phyloP scores from a whole-genome alignment of 768 basidiomycete species.

The Psilocybe cubensis region DNA sequence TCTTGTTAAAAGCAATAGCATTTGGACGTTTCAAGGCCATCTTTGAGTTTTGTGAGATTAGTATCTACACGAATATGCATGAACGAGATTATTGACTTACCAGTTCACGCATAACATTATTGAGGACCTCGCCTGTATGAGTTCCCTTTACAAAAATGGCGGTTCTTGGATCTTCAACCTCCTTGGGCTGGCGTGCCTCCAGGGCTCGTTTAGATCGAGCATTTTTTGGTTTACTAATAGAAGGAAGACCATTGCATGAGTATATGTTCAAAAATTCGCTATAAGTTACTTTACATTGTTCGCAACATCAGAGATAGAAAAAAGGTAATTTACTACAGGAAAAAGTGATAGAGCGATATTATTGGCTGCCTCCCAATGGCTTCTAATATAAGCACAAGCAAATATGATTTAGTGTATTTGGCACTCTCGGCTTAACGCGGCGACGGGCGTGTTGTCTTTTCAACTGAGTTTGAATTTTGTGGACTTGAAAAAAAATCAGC shows the following conservation, averaged over 20 bases:
- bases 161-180: constrained; percentile 86
- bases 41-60: constrained; percentile 41
- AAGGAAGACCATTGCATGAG: too few species aligned
- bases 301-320: too few species aligned
- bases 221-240: constrained; percentile 85
- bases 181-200: constrained; percentile 86
- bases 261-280: not conserved
- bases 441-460: too few species aligned
- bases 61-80: not conserved
- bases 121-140: constrained; percentile 81
- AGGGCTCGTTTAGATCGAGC: constrained; percentile 91
- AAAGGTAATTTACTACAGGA: not conserved
- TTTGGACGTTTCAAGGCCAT: constrained; percentile 94
- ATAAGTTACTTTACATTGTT: constrained; percentile 9
- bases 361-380: too few species aligned
- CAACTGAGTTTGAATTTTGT: too few species aligned
- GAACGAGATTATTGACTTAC: constrained; percentile 48
- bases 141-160: constrained; percentile 91
- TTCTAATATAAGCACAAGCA: too few species aligned
- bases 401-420: too few species aligned
- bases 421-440: too few species aligned
- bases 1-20: constrained; percentile 91
- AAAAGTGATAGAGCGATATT: constrained; percentile 1
- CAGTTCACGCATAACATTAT: constrained; percentile 85
- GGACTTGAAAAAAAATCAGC: too few species aligned